Evolutionary conservation across 208 protist species (phyloP).

Genomic region (Trypanosomatidae sp.): DNA sequence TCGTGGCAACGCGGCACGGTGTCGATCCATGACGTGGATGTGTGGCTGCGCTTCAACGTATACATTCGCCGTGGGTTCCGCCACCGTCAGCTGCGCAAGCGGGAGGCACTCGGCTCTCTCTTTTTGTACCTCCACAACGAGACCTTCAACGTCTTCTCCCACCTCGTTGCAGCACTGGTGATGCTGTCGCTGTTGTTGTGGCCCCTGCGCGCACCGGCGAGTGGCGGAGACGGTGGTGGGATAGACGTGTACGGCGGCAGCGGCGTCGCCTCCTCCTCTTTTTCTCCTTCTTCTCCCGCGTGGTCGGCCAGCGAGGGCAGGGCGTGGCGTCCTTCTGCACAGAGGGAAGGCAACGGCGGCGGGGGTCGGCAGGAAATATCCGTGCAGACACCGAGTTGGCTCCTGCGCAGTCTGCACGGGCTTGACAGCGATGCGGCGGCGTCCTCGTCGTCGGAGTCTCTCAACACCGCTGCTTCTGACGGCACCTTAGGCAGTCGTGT

Average conservation of each 20-base stretch:
- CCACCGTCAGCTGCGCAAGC: conserved; percentile 30
- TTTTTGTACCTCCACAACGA: conserved; percentile 67
- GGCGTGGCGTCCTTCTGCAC: neutral
- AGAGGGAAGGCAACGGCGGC: too few relatives aligned
- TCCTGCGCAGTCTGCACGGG: too few relatives aligned
- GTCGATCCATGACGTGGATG: conserved; percentile 50
- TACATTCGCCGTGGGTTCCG: conserved; percentile 63
- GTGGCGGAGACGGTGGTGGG: too few relatives aligned
- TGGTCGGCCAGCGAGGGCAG: neutral
- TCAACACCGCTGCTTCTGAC: neutral
- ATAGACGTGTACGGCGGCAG: neutral
- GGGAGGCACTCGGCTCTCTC: conserved; percentile 43
- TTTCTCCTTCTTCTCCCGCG: too few relatives aligned
- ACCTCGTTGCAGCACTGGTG: conserved; percentile 38
- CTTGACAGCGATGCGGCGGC: neutral
- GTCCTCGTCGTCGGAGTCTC: neutral
- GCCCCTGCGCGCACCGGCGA: conserved; percentile 30
- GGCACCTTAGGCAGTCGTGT: too few relatives aligned
- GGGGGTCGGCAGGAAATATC: too few relatives aligned
- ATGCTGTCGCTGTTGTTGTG: conserved; percentile 40
- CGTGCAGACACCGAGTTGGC: too few relatives aligned
- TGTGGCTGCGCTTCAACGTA: conserved; percentile 67
- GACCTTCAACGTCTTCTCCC: conserved; percentile 56
- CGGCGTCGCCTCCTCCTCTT: too few relatives aligned
- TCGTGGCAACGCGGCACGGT: conserved; percentile 29